Evolutionary conservation across 768 basidiomycete species (phyloP).

Genomic region (Hysterangium stoloniferum): DNA sequence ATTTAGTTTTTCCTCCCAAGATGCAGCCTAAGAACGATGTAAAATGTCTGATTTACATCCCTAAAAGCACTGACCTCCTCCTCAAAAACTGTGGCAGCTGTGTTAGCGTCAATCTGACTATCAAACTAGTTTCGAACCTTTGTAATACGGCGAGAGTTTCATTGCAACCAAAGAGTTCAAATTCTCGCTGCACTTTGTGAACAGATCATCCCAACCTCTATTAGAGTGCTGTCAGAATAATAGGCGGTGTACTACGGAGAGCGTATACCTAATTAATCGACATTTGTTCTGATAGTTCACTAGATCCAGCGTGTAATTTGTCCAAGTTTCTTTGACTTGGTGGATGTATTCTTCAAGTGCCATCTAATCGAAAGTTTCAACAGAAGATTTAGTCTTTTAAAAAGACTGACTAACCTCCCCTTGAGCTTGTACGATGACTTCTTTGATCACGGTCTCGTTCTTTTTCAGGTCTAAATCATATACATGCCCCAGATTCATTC

Average conservation of each 20-base stretch:
- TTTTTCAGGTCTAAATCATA: slow-evolving; percentile 95
- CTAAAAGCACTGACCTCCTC: slow-evolving; percentile 52
- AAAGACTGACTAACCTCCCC: slow-evolving; percentile 61
- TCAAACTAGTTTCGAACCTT: slow-evolving; percentile 44
- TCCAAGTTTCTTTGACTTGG: slow-evolving; percentile 96
- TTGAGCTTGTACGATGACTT: slow-evolving; percentile 93
- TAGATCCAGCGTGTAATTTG: slow-evolving; percentile 88
- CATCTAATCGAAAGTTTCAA: slow-evolving; percentile 56
- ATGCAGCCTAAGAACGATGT: slow-evolving; percentile 47
- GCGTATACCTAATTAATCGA: slow-evolving; percentile 70
- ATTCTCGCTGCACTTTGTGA: slow-evolving; percentile 96
- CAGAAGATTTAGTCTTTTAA: too few species aligned
- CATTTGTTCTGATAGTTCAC: slow-evolving; percentile 99
- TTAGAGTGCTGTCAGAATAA: neutral
- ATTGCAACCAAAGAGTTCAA: slow-evolving; percentile 93
- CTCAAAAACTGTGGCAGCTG: slow-evolving; percentile 60
- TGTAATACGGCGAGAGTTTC: slow-evolving; percentile 98
- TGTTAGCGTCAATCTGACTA: neutral
- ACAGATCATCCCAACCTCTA: slow-evolving; percentile 95
- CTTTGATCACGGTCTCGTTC: slow-evolving; percentile 87
- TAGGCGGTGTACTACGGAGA: neutral
- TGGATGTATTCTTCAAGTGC: slow-evolving; percentile 93
- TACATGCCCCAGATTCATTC: slow-evolving; percentile 93
- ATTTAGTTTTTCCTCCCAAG: slow-evolving; percentile 97
- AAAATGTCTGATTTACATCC: neutral